Base-by-base conservation (phyloP, 1,284 basidiomycete species). In the Xanthoconium separans region DNA sequence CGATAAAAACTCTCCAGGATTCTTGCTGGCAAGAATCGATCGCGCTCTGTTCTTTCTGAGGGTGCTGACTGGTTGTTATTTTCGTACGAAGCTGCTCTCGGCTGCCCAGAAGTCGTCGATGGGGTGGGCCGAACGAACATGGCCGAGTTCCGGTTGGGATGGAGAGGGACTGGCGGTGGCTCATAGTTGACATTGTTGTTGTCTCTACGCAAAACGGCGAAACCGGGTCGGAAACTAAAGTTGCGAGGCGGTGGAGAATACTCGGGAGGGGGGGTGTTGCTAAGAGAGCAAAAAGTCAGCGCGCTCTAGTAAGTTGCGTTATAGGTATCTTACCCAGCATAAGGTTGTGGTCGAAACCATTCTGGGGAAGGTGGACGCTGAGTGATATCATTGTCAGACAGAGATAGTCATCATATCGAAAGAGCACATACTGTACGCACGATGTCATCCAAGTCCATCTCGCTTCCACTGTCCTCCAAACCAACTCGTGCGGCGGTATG, bases 391-490 rank as follows among this genome's bases (percentile, higher is more conserved):
- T 9, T 7, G 37, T 65, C 44, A 65, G 58, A 33, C 20, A 7
- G 22, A 7, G 16, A 22, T 4, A 22, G 16, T 43, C 11, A 46
- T 15, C 18, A 46, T n/a, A 6, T 44, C 16, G 4, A 54, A 44
- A 36, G 11, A 40, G 1, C 12, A 55, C 63, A 5, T 31, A 67
- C 65, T 2, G 45, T 55, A 41, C 42, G 53, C 42, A 58, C 34
- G 15, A 58, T 47, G 18, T 64, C 56, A 18, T 66, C 70, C 29
- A 62, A 46, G 49, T 68, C 70, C 61, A 70, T 65, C 4, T 68
- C 68, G 10, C 67, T 66, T 47, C 46, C 70, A 44, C 64, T 70
- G 50, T 71, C 70, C 6, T 70, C 70, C 22, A 61, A 53, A 15
- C 50, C 43, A 5, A 60, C 33, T 51, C 48, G 53, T 7, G 65